phyloP scores from a whole-genome alignment of 1,139 yeast species.

The Neolecta irregularis region DNA sequence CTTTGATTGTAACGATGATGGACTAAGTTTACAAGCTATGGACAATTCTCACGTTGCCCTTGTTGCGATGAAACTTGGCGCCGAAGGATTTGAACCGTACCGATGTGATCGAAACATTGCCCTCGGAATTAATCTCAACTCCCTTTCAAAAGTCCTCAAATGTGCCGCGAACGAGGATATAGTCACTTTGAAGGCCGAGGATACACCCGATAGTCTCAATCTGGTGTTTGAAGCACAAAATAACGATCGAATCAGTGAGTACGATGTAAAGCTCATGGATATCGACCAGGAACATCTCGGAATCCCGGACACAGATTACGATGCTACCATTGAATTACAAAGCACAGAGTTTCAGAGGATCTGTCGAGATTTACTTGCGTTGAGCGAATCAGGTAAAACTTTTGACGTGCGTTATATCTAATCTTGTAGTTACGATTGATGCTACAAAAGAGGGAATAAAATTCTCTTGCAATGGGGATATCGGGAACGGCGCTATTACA shows the following conservation, averaged over 20 bases:
- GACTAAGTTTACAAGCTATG: conserved; percentile 92
- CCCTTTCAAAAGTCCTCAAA: conserved; percentile 72
- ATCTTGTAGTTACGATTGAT: conserved; percentile 62
- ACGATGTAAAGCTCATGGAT: conserved; percentile 83
- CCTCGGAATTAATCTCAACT: conserved; percentile 77
- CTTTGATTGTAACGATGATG: conserved; percentile 89
- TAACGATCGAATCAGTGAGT: conserved; percentile 86
- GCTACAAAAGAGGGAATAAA: conserved; percentile 89
- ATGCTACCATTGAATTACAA: conserved; percentile 76
- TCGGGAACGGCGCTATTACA: conserved; percentile 76
- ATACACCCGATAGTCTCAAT: conserved; percentile 67
- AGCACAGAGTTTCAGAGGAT: conserved; percentile 76
- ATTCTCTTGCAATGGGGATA: conserved; percentile 81
- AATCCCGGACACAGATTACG: conserved; percentile 88
- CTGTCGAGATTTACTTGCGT: conserved; percentile 70
- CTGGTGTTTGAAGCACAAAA: conserved; percentile 65
- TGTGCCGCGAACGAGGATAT: conserved; percentile 87
- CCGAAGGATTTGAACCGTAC: conserved; percentile 80
- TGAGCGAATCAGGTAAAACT: conserved; percentile 82
- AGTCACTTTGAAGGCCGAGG: conserved; percentile 81
- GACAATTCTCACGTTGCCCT: conserved; percentile 93
- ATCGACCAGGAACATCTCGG: conserved; percentile 88
- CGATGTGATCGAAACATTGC: conserved; percentile 93
- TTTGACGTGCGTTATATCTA: no score
- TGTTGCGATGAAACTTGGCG: conserved; percentile 75